Evolutionary conservation across 768 basidiomycete species (phyloP).

Genomic region (Collybia nuda): DNA sequence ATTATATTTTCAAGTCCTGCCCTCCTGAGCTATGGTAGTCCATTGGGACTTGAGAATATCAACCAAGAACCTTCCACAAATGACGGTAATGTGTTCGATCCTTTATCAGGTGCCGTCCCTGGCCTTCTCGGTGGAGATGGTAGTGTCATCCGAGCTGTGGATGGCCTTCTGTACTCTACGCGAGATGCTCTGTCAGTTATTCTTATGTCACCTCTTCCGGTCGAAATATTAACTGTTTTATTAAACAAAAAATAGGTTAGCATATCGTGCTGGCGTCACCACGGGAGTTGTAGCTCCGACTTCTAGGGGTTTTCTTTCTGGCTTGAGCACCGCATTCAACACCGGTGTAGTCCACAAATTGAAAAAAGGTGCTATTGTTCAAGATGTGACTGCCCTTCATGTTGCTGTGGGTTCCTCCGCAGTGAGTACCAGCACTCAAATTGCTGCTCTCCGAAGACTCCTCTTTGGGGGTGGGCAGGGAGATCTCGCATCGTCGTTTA

Average conservation of each 20-base stretch:
- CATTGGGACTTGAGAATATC: slow-evolving; percentile 72
- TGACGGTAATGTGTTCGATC: slow-evolving; percentile 64
- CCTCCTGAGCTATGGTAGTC: slow-evolving; percentile 68
- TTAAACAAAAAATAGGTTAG: slow-evolving; percentile 56
- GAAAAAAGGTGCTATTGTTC: slow-evolving; percentile 60
- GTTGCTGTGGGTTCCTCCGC: slow-evolving; percentile 48
- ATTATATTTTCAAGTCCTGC: slow-evolving; percentile 36
- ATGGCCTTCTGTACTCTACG: slow-evolving; percentile 67
- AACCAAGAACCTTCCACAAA: slow-evolving; percentile 63
- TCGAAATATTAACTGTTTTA: neutral
- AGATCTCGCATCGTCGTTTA: slow-evolving; percentile 42
- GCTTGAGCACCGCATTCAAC: slow-evolving; percentile 66
- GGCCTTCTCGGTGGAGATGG: slow-evolving; percentile 50
- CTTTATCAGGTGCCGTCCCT: slow-evolving; percentile 43
- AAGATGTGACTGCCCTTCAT: slow-evolving; percentile 66
- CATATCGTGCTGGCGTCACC: slow-evolving; percentile 66
- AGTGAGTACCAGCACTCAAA: slow-evolving; percentile 74
- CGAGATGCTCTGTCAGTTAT: slow-evolving; percentile 66
- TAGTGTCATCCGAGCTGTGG: slow-evolving; percentile 57
- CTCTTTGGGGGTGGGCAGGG: slow-evolving; percentile 45
- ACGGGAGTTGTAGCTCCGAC: slow-evolving; percentile 58
- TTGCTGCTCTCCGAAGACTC: slow-evolving; percentile 68
- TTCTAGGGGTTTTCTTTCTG: slow-evolving; percentile 55
- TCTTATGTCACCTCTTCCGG: neutral
- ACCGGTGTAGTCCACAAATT: slow-evolving; percentile 59